phyloP scores from a whole-genome alignment of 345 rosid genomes.

The Euclidium syriacum region DNA sequence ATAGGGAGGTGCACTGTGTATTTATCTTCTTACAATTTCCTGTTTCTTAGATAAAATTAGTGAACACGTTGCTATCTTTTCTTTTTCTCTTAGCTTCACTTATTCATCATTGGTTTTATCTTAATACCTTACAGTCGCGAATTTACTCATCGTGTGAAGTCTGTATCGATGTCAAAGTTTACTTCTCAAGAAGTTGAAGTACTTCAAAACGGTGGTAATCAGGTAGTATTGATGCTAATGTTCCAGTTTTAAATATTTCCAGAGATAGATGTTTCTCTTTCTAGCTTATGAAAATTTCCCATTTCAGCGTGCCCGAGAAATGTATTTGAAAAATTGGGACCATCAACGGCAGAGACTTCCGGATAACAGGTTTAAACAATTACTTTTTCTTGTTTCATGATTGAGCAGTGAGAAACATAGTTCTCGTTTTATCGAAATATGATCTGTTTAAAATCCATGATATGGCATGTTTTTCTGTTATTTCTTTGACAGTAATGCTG shows the following conservation, averaged over 20 bases:
- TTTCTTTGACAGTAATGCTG: constrained; percentile 57
- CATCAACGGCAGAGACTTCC: constrained; percentile 81
- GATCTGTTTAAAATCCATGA: constrained; percentile 4
- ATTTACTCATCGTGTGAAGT: constrained; percentile 96
- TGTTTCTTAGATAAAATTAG: not conserved
- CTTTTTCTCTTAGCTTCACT: constrained; percentile 1
- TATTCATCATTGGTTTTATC: constrained; percentile 1
- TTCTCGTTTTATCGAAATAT: not conserved
- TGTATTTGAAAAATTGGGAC: constrained; percentile 83
- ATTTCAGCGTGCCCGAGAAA: constrained; percentile 88
- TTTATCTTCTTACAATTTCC: not conserved
- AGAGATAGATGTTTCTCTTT: constrained; percentile 15
- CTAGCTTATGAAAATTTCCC: constrained; percentile 15
- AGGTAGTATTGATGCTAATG: constrained; percentile 41
- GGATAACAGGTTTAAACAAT: constrained; percentile 58
- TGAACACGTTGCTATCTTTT: not conserved
- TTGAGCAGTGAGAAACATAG: not conserved
- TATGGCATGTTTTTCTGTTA: not conserved
- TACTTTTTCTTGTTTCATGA: constrained; percentile 12
- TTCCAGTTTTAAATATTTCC: not conserved
- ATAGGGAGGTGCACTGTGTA: not conserved
- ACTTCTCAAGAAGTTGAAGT: constrained; percentile 93
- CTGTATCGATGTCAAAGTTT: constrained; percentile 96
- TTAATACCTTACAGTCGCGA: constrained; percentile 65
- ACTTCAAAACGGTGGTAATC: constrained; percentile 97